Conservation (phyloP, 2,329 filamentous ascomycete species). For the Fusarium tuaranense region DNA sequence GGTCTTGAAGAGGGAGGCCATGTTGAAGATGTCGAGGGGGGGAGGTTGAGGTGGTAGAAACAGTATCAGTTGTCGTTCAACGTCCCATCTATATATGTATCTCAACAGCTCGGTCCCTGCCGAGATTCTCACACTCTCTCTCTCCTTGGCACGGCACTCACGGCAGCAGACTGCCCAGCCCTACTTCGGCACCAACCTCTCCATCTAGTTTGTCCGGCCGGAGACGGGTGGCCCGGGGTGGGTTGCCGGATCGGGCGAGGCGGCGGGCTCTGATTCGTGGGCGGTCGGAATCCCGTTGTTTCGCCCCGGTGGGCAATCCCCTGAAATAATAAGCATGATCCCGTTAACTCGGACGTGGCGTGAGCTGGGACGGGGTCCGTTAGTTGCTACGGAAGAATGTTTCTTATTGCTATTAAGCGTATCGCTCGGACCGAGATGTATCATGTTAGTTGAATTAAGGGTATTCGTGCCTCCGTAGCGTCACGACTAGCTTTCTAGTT, state of each 20-base stretch:
- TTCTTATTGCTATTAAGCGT: background rate
- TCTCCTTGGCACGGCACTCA: constrained; percentile 35
- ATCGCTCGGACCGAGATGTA: background rate
- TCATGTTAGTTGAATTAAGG: background rate
- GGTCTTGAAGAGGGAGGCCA: constrained; percentile 38
- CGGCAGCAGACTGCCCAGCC: constrained; percentile 29
- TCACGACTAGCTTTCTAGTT: background rate
- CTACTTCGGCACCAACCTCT: constrained; percentile 9
- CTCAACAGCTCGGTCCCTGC: constrained; percentile 1
- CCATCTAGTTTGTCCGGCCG: constrained; percentile 2
- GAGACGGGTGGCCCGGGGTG: constrained; percentile 5
- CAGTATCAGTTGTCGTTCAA: background rate
- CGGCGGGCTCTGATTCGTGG: constrained; percentile 34
- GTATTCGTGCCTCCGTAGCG: background rate
- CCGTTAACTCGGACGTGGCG: constrained; percentile 18
- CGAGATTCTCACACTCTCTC: background rate
- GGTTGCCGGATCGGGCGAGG: constrained; percentile 31
- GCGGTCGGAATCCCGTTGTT: constrained; percentile 3
- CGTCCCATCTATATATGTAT: constrained; percentile 13
- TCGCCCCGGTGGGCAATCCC: constrained; percentile 23
- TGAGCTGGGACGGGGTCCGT: background rate
- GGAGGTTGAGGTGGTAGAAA: constrained; percentile 10
- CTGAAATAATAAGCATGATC: constrained; percentile 11
- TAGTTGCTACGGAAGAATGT: background rate
- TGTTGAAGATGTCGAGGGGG: constrained; percentile 1